Evolutionary conservation across 805 yeast species (phyloP).

Genomic region (Spencermartinsiella europaea): DNA sequence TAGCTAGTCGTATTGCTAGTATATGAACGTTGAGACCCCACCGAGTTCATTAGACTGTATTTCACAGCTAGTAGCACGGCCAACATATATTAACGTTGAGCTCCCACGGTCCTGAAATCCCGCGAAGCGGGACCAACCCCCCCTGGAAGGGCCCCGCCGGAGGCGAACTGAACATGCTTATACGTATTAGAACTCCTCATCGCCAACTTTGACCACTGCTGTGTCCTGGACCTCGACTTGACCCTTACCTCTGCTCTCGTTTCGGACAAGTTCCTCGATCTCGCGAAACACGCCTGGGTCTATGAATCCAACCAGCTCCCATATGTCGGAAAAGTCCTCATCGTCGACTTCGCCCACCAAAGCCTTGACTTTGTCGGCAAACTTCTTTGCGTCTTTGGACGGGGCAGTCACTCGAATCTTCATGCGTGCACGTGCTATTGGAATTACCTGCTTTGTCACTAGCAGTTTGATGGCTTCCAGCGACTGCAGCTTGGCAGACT

Average conservation of each 20-base stretch:
- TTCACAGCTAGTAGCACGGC: too few species aligned
- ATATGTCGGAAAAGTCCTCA: conserved; percentile 39
- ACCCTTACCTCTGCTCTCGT: conserved; percentile 53
- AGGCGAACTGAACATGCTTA: too few species aligned
- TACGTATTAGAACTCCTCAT: conserved; percentile 23
- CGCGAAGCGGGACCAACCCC: too few species aligned
- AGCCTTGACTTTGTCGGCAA: conserved; percentile 39
- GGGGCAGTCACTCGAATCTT: conserved; percentile 59
- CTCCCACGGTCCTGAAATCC: too few species aligned
- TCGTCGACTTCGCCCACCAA: conserved; percentile 41
- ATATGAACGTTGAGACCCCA: too few species aligned
- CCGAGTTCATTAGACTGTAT: too few species aligned
- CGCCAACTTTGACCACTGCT: conserved; percentile 74
- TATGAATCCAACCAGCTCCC: conserved; percentile 62
- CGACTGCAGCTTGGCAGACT: conserved; percentile 82
- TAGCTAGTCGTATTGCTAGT: too few species aligned
- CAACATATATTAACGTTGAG: too few species aligned
- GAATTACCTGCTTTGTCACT: conserved; percentile 75
- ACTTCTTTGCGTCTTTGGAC: conserved; percentile 47
- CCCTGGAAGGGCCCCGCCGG: too few species aligned
- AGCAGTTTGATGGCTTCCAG: conserved; percentile 81
- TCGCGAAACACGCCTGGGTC: conserved; percentile 82
- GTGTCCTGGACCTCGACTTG: conserved; percentile 78
- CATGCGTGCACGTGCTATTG: conserved; percentile 94
- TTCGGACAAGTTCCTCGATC: conserved; percentile 55